These are phyloP conservation scores for Aspergillus baeticus DNA, from an alignment of 495 filamentous ascomycete genomes.

Conservation along the genomic window DNA sequence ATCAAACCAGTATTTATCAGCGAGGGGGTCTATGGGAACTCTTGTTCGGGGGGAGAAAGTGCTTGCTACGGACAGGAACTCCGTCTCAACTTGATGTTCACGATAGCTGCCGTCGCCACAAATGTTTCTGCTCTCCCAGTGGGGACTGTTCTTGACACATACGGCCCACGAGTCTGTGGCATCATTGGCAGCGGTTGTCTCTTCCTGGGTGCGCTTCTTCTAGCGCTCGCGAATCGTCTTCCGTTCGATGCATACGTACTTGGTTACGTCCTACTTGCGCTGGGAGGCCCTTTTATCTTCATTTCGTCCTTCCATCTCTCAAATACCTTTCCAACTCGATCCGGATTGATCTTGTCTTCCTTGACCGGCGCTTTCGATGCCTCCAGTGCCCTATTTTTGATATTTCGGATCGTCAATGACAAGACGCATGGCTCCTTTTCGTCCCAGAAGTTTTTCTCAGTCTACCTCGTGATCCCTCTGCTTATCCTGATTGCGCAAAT, in stretches of 20 bases:
- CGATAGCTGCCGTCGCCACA: constrained; percentile 82
- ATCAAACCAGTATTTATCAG: constrained; percentile 77
- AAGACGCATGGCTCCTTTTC: constrained; percentile 58
- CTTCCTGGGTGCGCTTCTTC: constrained; percentile 63
- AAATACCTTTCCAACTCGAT: constrained; percentile 84
- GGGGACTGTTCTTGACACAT: constrained; percentile 81
- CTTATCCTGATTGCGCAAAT: constrained; percentile 70
- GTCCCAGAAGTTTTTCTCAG: constrained; percentile 70
- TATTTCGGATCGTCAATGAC: constrained; percentile 78
- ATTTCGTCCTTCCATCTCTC: constrained; percentile 91
- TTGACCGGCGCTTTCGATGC: constrained; percentile 90
- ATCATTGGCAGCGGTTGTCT: constrained; percentile 70
- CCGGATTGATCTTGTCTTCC: constrained; percentile 79
- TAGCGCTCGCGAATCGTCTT: constrained; percentile 64
- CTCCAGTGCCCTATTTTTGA: constrained; percentile 80
- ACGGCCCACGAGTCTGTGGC: constrained; percentile 74
- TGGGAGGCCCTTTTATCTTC: constrained; percentile 88
- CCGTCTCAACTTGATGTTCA: constrained; percentile 89
- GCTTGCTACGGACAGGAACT: constrained; percentile 78
- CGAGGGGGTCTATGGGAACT: constrained; percentile 70
- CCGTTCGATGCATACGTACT: constrained; percentile 72
- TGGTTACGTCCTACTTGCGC: constrained; percentile 77
- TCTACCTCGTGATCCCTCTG: constrained; percentile 71
- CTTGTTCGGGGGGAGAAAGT: constrained; percentile 59
- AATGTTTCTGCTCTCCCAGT: constrained; percentile 80